A percentile compares a stretch with the other conserved stretches of the same genome.
Evolutionary conservation across 2,329 filamentous ascomycete genomes (phyloP).

Genomic region (Cytospora mali): DNA sequence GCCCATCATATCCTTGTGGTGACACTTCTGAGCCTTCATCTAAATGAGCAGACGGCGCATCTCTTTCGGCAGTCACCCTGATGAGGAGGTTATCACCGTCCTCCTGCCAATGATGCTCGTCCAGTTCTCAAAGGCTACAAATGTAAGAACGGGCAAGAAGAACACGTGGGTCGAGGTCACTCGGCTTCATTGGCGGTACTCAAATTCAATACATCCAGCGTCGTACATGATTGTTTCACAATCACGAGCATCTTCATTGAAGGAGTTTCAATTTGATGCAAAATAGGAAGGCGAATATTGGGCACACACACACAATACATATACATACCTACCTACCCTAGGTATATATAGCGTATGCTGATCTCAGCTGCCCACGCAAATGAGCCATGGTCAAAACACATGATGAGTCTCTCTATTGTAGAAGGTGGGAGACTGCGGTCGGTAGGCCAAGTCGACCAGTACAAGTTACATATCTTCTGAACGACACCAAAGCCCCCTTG

Average conservation of each 20-base stretch:
- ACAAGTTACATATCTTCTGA: neutral
- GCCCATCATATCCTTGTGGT: neutral
- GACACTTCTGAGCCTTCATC: neutral
- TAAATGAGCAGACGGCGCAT: neutral
- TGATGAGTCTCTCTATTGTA: neutral
- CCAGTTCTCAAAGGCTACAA: too few species aligned
- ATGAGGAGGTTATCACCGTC: neutral
- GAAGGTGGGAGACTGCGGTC: neutral
- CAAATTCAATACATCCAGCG: neutral
- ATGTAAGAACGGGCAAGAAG: neutral
- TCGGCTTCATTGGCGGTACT: neutral
- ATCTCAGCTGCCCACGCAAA: too few species aligned
- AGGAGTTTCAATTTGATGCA: too few species aligned
- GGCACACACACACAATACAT: too few species aligned
- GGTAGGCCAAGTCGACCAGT: neutral
- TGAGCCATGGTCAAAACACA: neutral
- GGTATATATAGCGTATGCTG: too few species aligned
- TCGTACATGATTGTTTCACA: too few species aligned
- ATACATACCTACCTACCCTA: too few species aligned
- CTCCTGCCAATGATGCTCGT: too few species aligned
- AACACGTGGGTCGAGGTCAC: neutral
- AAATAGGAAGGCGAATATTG: too few species aligned
- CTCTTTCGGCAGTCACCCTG: neutral
- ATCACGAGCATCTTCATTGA: too few species aligned
- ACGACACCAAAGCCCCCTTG: neutral